These are phyloP conservation scores for Cicer bijugum DNA, from an alignment of 306 rosid species.

Conservation along the genomic window DNA sequence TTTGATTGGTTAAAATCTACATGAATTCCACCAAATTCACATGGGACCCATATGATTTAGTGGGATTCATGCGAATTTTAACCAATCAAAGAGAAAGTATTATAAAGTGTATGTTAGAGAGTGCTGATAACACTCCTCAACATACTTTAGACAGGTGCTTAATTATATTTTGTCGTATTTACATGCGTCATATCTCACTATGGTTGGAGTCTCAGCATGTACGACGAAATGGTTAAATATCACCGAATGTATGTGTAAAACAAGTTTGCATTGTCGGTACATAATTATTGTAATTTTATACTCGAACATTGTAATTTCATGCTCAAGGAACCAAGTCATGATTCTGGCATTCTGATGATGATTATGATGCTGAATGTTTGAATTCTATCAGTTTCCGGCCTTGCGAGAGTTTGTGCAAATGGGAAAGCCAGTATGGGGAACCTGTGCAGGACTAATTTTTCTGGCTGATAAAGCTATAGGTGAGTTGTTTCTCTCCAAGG, in stretches of 20 bases:
- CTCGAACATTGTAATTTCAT: not conserved
- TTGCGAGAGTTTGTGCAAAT: conserved; percentile 82
- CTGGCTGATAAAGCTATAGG: conserved; percentile 87
- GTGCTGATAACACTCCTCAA: not conserved
- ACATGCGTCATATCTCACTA: not conserved
- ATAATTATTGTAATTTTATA: not conserved
- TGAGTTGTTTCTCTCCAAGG: conserved; percentile 44
- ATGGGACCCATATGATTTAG: too few relatives aligned
- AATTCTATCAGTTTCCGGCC: conserved; percentile 75
- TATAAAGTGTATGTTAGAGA: too few relatives aligned
- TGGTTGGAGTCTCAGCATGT: not conserved
- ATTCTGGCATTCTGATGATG: not conserved
- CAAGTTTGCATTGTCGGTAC: not conserved
- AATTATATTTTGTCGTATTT: not conserved
- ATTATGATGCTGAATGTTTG: conserved; percentile 18
- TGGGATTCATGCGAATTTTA: too few relatives aligned
- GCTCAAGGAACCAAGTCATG: not conserved
- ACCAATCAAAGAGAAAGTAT: too few relatives aligned
- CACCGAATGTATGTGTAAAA: not conserved
- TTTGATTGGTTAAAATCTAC: too few relatives aligned
- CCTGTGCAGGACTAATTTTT: conserved; percentile 98
- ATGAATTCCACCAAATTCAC: too few relatives aligned
- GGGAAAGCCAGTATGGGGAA: conserved; percentile 99
- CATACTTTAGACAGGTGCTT: not conserved
- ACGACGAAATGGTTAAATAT: not conserved